Conservation (phyloP, 805 yeast species). For the Sugiyamaella valdiviana region DNA sequence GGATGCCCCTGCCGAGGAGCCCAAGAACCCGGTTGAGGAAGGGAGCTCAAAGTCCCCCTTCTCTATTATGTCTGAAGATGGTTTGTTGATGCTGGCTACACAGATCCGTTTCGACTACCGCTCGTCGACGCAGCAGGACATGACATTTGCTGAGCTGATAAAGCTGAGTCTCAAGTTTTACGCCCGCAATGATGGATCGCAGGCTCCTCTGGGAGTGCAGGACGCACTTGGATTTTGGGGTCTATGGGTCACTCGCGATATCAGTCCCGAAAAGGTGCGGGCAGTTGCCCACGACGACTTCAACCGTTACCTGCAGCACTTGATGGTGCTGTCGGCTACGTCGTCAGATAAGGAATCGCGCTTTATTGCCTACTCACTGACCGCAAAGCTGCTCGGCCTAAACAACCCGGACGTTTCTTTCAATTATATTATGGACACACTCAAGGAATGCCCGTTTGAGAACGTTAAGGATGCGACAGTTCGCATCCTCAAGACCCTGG, state of each 20-base stretch:
- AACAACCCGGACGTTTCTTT: constrained; percentile 53
- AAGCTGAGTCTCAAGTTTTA: constrained; percentile 19
- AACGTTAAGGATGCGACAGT: constrained; percentile 54
- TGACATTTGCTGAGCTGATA: constrained; percentile 19
- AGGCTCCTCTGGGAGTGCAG: constrained; percentile 28
- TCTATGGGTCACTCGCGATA: constrained; percentile 25
- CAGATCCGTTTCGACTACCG: constrained; percentile 28
- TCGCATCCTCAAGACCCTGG: constrained; percentile 62
- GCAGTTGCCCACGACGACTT: constrained; percentile 32
- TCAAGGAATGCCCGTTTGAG: constrained; percentile 60
- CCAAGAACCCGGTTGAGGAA: constrained; percentile 27
- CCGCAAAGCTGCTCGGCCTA: constrained; percentile 56
- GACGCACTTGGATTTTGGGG: constrained; percentile 34
- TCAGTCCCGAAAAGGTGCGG: constrained; percentile 23
- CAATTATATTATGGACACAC: constrained; percentile 55
- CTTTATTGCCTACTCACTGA: constrained; percentile 48
- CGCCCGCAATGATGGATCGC: constrained; percentile 8
- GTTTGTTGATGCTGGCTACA: constrained; percentile 30
- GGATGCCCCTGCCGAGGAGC: constrained; percentile 26
- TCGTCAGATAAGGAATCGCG: constrained; percentile 36
- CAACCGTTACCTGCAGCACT: constrained; percentile 37
- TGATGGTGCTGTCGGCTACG: constrained; percentile 36
- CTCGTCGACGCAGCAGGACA: constrained; percentile 4
- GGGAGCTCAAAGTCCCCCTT: constrained; percentile 10
- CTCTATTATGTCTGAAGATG: constrained; percentile 28